Evolutionary conservation across 345 rosid genomes (phyloP).

Genomic region (Euclidium syriacum): DNA sequence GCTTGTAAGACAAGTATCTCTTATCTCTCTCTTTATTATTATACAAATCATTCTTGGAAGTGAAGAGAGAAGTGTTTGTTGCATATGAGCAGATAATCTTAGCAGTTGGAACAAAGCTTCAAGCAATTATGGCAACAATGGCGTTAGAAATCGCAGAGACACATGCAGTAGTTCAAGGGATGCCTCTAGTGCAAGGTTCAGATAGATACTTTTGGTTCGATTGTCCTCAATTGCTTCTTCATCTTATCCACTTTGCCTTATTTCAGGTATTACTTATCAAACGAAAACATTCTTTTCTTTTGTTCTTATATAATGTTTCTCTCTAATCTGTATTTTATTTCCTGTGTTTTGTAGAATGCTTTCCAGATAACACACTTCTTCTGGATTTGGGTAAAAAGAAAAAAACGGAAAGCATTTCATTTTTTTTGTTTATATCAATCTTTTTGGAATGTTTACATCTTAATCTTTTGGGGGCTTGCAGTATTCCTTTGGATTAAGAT

Average conservation of each 20-base stretch:
- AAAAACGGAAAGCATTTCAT: not conserved
- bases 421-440: not conserved
- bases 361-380: constrained; percentile 94
- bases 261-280: constrained; percentile 55
- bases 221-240: constrained; percentile 71
- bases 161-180: constrained; percentile 87
- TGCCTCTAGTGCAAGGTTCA: constrained; percentile 86
- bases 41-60: not conserved
- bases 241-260: constrained; percentile 79
- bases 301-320: not conserved
- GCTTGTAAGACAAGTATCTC: constrained; percentile 55
- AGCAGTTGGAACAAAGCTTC: constrained; percentile 89
- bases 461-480: constrained; percentile 29
- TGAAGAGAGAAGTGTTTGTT: not conserved
- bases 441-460: not conserved
- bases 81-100: constrained; percentile 89
- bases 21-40: not conserved
- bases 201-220: constrained; percentile 87
- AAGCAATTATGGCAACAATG: constrained; percentile 74
- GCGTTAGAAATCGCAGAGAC: constrained; percentile 73
- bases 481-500: constrained; percentile 67
- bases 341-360: constrained; percentile 60
- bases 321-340: not conserved
- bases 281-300: not conserved
- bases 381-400: constrained; percentile 76